phyloP scores from a whole-genome alignment of 371 early-diverging fungal species.

The Apophysomyces sp. region DNA sequence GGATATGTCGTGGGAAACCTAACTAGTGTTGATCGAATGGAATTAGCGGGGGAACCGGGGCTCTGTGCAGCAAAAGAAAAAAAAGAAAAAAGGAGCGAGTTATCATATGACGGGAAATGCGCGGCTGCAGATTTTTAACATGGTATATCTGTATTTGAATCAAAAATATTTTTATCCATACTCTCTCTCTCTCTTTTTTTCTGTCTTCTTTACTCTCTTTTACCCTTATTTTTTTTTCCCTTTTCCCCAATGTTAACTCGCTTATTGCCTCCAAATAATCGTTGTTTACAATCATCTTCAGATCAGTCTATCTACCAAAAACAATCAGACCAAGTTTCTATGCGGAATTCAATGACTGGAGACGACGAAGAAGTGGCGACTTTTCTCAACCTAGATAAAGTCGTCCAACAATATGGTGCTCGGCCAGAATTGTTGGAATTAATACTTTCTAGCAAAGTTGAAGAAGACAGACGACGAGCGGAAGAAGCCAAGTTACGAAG shows the following conservation, averaged over 20 bases:
- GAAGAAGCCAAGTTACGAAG: slow-evolving; percentile 51
- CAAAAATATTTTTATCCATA: slow-evolving; percentile 2
- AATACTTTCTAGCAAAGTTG: slow-evolving; percentile 53
- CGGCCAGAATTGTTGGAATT: slow-evolving; percentile 53
- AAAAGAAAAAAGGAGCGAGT: too few species aligned
- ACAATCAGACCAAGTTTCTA: too few species aligned
- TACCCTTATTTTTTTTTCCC: background rate
- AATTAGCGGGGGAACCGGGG: too few species aligned
- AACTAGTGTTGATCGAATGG: background rate
- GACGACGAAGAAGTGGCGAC: slow-evolving; percentile 6
- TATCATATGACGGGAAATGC: background rate
- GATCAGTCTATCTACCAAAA: background rate
- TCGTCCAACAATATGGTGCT: slow-evolving; percentile 43
- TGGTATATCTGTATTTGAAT: slow-evolving; percentile 1
- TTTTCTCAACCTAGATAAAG: slow-evolving; percentile 42
- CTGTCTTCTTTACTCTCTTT: slow-evolving; percentile 8
- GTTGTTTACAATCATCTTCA: background rate
- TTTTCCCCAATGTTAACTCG: slow-evolving; percentile 8
- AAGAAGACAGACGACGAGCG: slow-evolving; percentile 56
- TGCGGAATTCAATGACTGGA: background rate
- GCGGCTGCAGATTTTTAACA: background rate
- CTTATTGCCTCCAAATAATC: slow-evolving; percentile 9
- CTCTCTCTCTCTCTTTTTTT: background rate
- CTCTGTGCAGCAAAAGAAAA: too few species aligned
- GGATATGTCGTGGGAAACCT: background rate